phyloP scores from a whole-genome alignment of 768 basidiomycete genomes.

The Russula emetica region DNA sequence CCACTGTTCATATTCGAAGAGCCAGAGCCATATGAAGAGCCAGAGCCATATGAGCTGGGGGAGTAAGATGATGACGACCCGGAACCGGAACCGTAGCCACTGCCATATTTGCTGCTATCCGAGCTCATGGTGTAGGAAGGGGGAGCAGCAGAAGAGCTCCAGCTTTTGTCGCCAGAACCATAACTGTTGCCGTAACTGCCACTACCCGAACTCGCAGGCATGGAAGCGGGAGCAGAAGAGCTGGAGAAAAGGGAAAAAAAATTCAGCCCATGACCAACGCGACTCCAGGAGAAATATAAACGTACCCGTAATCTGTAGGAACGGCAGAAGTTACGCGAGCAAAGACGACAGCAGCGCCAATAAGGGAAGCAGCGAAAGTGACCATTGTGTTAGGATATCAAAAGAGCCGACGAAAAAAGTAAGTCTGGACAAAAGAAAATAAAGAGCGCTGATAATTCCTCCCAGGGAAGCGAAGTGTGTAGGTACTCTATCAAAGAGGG shows the following conservation, averaged over 20 bases:
- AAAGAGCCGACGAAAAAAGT: slow-evolving; percentile 44
- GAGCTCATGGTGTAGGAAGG: slow-evolving; percentile 36
- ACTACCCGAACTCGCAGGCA: slow-evolving; percentile 29
- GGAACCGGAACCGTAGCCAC: neutral
- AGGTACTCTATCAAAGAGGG: slow-evolving; percentile 77
- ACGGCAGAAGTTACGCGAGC: slow-evolving; percentile 49
- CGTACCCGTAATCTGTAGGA: slow-evolving; percentile 39
- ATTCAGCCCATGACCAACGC: neutral
- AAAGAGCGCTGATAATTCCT: slow-evolving; percentile 48
- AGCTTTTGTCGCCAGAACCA: neutral
- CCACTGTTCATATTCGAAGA: slow-evolving; percentile 51
- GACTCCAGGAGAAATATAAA: neutral
- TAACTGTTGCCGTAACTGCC: neutral
- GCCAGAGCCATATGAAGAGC: slow-evolving; percentile 60
- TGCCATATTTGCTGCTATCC: neutral
- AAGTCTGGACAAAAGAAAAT: slow-evolving; percentile 40
- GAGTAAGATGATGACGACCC: no score
- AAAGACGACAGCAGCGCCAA: slow-evolving; percentile 52
- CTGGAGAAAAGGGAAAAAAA: no score
- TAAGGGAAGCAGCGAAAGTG: slow-evolving; percentile 47
- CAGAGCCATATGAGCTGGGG: slow-evolving; percentile 47
- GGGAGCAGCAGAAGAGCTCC: neutral
- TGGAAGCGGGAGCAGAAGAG: slow-evolving; percentile 19
- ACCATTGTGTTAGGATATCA: slow-evolving; percentile 51
- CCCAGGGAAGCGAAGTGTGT: slow-evolving; percentile 52